Percentiles rank a stretch among this genome's conserved stretches.
Evolutionary conservation across 108 stramenopile species (phyloP).

Genomic region (Nannochloropsis oceanica): DNA sequence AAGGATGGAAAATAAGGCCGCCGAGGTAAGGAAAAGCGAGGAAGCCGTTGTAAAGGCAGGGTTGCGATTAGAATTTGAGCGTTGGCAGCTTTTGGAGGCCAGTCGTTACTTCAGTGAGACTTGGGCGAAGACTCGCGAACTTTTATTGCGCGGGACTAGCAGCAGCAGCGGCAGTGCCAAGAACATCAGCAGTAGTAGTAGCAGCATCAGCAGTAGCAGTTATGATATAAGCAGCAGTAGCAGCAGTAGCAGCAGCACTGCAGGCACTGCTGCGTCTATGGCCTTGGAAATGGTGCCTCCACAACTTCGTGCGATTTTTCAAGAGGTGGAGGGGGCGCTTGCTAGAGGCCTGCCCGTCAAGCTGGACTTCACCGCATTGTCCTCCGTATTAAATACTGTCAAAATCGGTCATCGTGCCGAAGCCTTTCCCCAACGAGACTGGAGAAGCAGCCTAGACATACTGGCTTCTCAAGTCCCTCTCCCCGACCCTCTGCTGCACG

Average conservation of each 20-base stretch:
- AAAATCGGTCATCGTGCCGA: not conserved
- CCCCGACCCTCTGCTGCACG: not conserved
- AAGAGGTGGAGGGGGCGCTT: not conserved
- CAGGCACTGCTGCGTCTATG: not conserved
- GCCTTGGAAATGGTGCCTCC: not conserved
- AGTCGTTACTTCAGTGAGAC: not conserved
- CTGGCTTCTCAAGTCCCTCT: not conserved
- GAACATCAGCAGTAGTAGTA: not conserved
- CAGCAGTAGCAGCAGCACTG: not conserved
- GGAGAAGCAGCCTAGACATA: not conserved
- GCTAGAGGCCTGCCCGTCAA: not conserved
- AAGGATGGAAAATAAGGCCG: not conserved
- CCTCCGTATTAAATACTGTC: not conserved
- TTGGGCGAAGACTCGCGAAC: not conserved
- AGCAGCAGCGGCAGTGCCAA: not conserved
- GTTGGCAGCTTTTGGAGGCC: not conserved
- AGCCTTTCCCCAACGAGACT: not conserved
- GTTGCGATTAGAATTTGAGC: not conserved
- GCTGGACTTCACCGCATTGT: not conserved
- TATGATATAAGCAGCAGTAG: not conserved
- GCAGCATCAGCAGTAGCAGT: not conserved
- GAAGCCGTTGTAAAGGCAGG: not conserved
- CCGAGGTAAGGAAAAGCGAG: not conserved
- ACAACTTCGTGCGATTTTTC: not conserved
- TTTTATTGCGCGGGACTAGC: not conserved